phyloP scores from a whole-genome alignment of 371 early-diverging fungal genomes.

The Nematocida displodere region DNA sequence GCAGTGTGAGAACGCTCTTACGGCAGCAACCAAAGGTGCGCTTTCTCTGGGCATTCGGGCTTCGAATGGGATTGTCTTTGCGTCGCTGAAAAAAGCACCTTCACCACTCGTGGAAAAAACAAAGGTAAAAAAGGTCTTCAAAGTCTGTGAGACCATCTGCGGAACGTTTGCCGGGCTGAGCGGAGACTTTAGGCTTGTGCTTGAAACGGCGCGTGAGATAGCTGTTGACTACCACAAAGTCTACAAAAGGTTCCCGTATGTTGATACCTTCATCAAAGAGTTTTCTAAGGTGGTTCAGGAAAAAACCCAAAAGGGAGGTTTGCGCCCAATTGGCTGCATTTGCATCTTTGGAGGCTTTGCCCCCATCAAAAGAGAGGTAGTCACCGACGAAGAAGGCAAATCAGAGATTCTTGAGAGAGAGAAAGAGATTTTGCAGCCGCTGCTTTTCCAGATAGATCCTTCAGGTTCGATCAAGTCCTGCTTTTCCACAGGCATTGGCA shows the following conservation, averaged over 20 bases:
- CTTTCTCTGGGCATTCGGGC: conserved; percentile 56
- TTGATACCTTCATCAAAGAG: conserved; percentile 60
- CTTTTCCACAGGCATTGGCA: conserved; percentile 53
- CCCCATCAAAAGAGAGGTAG: conserved; percentile 12
- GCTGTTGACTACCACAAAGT: conserved; percentile 63
- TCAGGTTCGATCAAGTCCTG: conserved; percentile 56
- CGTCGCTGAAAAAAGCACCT: conserved; percentile 56
- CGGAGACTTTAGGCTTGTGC: conserved; percentile 61
- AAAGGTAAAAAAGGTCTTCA: conserved; percentile 57
- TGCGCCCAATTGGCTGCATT: conserved; percentile 64
- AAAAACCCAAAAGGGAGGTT: conserved; percentile 62
- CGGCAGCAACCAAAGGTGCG: conserved; percentile 60
- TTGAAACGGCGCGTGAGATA: conserved; percentile 53
- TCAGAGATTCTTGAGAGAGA: conserved; percentile 2
- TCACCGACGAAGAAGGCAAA: neutral
- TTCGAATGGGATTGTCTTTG: conserved; percentile 62
- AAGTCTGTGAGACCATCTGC: conserved; percentile 60
- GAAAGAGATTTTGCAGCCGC: conserved; percentile 30
- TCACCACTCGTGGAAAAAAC: conserved; percentile 53
- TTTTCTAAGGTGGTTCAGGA: conserved; percentile 61
- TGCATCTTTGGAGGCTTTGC: conserved; percentile 57
- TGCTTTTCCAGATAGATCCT: conserved; percentile 62
- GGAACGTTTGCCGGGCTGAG: conserved; percentile 63
- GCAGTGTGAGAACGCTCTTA: conserved; percentile 65
- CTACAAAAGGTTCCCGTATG: conserved; percentile 55